Evolutionary conservation across 306 rosid genomes (phyloP), one percentile per base, ranked within the genome.

Genomic region (Cicer judaicum): DNA sequence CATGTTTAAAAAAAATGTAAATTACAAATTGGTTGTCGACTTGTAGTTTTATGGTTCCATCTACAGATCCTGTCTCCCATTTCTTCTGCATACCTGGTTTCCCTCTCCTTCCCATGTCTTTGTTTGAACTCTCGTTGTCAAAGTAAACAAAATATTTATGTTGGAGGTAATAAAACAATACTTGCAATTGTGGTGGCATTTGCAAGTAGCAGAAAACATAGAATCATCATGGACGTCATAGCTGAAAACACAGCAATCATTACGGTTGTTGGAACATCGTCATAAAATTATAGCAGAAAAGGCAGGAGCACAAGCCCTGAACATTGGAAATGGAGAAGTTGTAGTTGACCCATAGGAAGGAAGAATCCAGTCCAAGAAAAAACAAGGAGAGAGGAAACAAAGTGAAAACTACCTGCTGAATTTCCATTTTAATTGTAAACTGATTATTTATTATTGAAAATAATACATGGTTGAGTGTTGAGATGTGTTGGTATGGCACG

Each of bases 301-400:
- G 82, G 61, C 68, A 81, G 78, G 84, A 90, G 85, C 56, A n/a
- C 21, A n/a, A 82, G 88, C 84, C 95, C 89, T 57, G 81, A 80
- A 67, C 82, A 46, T 43, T 55, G 82, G 82, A 77, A 80, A 64
- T 81, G 80, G 64, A 70, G 72, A 10, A 71, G 84, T 62, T 75
- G 82, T 62, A 85, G 89, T 60, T 78, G 74, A 46, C 84, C 87
- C 66, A 73, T 55, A 62, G 80, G 78, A 59, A 83, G 84, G 49
- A 40, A 48, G 13, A 63, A 40, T 9, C 68, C 70, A 42, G 16
- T 15, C 36, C 11, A 60, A 3, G 9, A 60, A 36, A 13, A 18
- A 34, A 34, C 18, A 34, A 8, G 14, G 66, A 60, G 64, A 29
- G 52, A 65, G 53, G 49, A 12, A 65, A 44, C 16, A 18, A 43